Evolutionary conservation across 352 stramenopile species (phyloP).

Genomic region (Pythium insidiosum): DNA sequence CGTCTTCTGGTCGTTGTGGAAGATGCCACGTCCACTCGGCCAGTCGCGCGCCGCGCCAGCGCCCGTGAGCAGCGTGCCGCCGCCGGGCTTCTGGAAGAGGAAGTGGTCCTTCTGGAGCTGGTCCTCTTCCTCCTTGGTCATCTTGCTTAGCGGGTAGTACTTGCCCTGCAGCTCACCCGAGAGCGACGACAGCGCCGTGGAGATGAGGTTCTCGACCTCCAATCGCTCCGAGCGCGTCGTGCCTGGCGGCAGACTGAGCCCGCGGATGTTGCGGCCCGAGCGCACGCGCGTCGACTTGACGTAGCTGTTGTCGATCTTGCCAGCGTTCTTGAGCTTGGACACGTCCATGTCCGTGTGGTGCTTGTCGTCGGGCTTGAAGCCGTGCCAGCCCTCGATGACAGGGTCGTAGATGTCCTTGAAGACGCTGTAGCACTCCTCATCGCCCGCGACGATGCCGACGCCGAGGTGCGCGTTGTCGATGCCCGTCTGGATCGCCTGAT

Average conservation of each 20-base stretch:
- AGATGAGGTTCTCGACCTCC: constrained; percentile 81
- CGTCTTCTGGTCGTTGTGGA: constrained; percentile 88
- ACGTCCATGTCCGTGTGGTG: constrained; percentile 81
- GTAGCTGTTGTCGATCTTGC: constrained; percentile 72
- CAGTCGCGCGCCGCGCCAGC: constrained; percentile 89
- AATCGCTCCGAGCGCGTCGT: constrained; percentile 80
- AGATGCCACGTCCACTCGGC: constrained; percentile 90
- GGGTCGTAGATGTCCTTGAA: constrained; percentile 85
- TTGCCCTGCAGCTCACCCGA: constrained; percentile 75
- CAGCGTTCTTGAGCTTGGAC: constrained; percentile 57
- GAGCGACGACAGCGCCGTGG: constrained; percentile 62
- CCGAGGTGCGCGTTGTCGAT: constrained; percentile 77
- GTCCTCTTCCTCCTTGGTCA: constrained; percentile 88
- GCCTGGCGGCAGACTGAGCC: constrained; percentile 80
- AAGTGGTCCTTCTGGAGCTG: constrained; percentile 90
- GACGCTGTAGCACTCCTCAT: constrained; percentile 73
- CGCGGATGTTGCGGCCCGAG: constrained; percentile 85
- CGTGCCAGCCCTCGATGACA: constrained; percentile 83
- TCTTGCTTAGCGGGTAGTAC: constrained; percentile 85
- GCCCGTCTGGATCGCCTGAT: constrained; percentile 81
- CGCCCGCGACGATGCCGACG: constrained; percentile 77
- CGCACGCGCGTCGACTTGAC: constrained; percentile 91
- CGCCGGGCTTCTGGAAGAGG: constrained; percentile 91
- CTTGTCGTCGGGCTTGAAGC: constrained; percentile 71
- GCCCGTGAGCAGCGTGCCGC: constrained; percentile 73